These are phyloP conservation scores for Fragaria ananassa DNA, from an alignment of 306 rosid species.

Conservation along the genomic window DNA sequence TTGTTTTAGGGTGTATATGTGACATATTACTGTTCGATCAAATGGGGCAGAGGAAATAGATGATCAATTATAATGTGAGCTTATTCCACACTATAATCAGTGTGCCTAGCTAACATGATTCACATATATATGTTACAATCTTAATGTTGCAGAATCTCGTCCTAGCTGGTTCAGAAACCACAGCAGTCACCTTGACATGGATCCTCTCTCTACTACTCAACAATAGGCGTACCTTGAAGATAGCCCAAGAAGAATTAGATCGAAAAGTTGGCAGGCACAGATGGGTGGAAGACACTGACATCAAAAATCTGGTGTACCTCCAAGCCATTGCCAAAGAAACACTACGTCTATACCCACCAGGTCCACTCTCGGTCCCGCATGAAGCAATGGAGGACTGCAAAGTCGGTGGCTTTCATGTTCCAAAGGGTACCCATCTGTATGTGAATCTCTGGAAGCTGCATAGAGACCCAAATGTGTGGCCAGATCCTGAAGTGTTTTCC, in stretches of 20 bases:
- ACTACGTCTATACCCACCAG: constrained; percentile 48
- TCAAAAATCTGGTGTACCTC: constrained; percentile 36
- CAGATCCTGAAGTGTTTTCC: constrained; percentile 37
- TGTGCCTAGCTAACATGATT: too few relatives aligned
- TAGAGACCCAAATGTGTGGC: constrained; percentile 50
- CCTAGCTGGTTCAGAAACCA: constrained; percentile 52
- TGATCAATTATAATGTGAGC: too few relatives aligned
- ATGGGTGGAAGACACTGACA: constrained; percentile 40
- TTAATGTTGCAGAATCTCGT: constrained; percentile 37
- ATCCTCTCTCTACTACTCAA: constrained; percentile 38
- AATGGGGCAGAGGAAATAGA: too few relatives aligned
- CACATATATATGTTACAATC: background rate
- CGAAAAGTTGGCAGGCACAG: constrained; percentile 36
- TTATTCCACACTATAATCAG: too few relatives aligned
- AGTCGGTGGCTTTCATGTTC: constrained; percentile 31
- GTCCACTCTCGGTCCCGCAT: constrained; percentile 48
- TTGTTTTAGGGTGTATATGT: too few relatives aligned
- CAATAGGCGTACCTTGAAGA: constrained; percentile 32
- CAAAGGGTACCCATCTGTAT: constrained; percentile 45
- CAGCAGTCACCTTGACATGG: constrained; percentile 53
- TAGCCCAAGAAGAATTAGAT: constrained; percentile 51
- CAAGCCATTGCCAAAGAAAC: constrained; percentile 58
- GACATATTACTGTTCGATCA: too few relatives aligned
- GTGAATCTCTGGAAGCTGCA: constrained; percentile 62
- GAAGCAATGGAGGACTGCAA: constrained; percentile 48